A percentile compares a stretch with the other conserved stretches of the same genome.
Evolutionary conservation across 768 basidiomycete genomes (phyloP).

Genomic region (Naganishia vaughanmartiniae): DNA sequence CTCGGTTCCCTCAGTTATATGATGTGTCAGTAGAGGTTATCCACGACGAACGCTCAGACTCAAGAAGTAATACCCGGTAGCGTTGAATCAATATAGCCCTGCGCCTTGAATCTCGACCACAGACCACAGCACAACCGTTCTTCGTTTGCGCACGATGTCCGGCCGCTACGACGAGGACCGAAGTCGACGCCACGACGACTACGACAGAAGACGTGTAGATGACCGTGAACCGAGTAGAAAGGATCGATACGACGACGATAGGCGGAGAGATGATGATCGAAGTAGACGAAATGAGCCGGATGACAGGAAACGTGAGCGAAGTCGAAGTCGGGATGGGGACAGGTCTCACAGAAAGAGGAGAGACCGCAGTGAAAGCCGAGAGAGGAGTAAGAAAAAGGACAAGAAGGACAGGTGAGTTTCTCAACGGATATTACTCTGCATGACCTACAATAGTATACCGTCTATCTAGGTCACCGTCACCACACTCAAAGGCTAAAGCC

Average conservation of each 20-base stretch:
- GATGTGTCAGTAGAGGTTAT: too few species aligned
- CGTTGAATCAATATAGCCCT: not conserved
- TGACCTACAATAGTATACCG: slow-evolving; percentile 42
- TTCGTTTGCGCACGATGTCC: slow-evolving; percentile 6
- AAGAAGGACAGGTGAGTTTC: slow-evolving; percentile 56
- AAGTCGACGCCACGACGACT: slow-evolving; percentile 35
- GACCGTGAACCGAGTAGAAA: slow-evolving; percentile 27
- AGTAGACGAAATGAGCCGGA: slow-evolving; percentile 41
- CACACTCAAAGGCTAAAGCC: slow-evolving; percentile 79
- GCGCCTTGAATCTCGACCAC: not conserved
- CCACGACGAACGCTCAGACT: too few species aligned
- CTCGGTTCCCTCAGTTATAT: too few species aligned
- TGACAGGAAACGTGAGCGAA: slow-evolving; percentile 51
- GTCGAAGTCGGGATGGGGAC: slow-evolving; percentile 50
- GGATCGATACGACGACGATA: slow-evolving; percentile 29
- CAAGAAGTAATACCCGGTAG: too few species aligned
- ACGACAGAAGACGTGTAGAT: slow-evolving; percentile 45
- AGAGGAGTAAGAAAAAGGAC: slow-evolving; percentile 47
- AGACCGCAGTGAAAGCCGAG: slow-evolving; percentile 51
- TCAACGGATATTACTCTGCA: not conserved
- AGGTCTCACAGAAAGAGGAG: slow-evolving; percentile 56
- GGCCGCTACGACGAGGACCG: slow-evolving; percentile 20
- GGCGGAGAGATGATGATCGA: slow-evolving; percentile 32
- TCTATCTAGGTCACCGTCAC: slow-evolving; percentile 65
- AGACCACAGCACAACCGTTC: too few species aligned